phyloP scores from a whole-genome alignment of 106 monocot genomes.

The Phalaenopsis aphrodite region DNA sequence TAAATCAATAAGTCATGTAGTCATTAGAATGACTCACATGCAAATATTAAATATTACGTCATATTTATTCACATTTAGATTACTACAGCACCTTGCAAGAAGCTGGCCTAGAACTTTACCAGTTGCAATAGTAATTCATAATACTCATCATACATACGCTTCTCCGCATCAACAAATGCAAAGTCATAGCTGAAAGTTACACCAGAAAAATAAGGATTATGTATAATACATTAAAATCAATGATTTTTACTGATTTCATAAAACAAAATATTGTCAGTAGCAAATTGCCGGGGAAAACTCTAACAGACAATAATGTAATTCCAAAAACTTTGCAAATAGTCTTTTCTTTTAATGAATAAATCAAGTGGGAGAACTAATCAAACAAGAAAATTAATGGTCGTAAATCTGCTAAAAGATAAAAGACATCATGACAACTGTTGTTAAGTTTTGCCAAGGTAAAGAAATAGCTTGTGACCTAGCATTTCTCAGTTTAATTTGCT shows the following conservation, averaged over 20 bases:
- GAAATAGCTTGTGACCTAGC: no score
- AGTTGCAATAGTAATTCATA: constrained; percentile 77
- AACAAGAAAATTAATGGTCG: neutral
- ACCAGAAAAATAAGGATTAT: neutral
- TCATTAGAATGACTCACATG: no score
- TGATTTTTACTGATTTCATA: neutral
- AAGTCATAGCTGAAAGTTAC: constrained; percentile 74
- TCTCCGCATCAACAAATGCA: constrained; percentile 98
- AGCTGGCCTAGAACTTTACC: constrained; percentile 34
- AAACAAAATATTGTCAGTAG: neutral
- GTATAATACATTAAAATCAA: neutral
- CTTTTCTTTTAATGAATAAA: neutral
- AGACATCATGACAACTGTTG: neutral
- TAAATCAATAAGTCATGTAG: no score
- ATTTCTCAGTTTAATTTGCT: no score
- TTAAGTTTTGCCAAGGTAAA: no score
- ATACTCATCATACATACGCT: constrained; percentile 73
- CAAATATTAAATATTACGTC: neutral
- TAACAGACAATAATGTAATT: neutral
- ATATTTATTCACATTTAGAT: neutral
- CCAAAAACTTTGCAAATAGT: neutral
- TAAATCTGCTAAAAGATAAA: neutral
- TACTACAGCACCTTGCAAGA: neutral
- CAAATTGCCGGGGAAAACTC: neutral
- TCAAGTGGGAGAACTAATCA: neutral